These are phyloP conservation scores for Suhomyces terraborum DNA, from an alignment of 1,139 yeast species.

Conservation along the genomic window DNA sequence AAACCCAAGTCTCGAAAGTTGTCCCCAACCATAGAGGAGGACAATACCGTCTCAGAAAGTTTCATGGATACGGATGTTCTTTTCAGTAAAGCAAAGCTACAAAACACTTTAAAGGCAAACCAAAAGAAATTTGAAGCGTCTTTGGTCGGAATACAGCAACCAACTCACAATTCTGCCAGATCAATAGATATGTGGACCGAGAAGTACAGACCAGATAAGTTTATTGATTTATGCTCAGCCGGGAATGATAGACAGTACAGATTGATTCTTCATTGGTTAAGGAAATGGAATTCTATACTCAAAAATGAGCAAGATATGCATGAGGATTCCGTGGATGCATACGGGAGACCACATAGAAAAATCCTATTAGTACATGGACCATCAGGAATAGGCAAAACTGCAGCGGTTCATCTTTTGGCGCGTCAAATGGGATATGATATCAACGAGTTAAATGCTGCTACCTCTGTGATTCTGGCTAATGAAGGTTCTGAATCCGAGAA, in stretches of 20 bases:
- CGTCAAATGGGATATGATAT: constrained; percentile 79
- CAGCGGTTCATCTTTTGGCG: constrained; percentile 84
- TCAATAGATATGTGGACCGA: constrained; percentile 62
- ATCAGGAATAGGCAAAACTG: constrained; percentile 94
- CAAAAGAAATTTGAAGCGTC: constrained; percentile 14
- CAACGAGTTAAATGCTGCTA: constrained; percentile 89
- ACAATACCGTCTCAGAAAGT: constrained; percentile 2
- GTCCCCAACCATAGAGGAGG: not conserved
- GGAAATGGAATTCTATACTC: constrained; percentile 76
- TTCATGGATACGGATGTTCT: constrained; percentile 36
- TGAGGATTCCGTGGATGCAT: constrained; percentile 47
- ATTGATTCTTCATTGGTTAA: constrained; percentile 71
- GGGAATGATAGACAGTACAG: constrained; percentile 86
- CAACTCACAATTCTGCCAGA: not conserved
- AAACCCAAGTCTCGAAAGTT: constrained; percentile 18
- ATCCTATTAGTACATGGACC: constrained; percentile 84
- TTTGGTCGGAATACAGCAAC: not conserved
- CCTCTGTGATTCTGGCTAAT: constrained; percentile 31
- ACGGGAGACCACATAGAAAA: constrained; percentile 70
- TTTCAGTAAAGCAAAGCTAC: constrained; percentile 31
- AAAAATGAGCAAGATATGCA: constrained; percentile 44
- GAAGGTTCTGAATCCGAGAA: constrained; percentile 46
- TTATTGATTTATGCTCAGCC: constrained; percentile 60
- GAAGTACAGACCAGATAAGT: constrained; percentile 76
- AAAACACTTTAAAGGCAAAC: constrained; percentile 26